phyloP scores from a whole-genome alignment of 768 basidiomycete species.

The Leucosporidium yakuticum region DNA sequence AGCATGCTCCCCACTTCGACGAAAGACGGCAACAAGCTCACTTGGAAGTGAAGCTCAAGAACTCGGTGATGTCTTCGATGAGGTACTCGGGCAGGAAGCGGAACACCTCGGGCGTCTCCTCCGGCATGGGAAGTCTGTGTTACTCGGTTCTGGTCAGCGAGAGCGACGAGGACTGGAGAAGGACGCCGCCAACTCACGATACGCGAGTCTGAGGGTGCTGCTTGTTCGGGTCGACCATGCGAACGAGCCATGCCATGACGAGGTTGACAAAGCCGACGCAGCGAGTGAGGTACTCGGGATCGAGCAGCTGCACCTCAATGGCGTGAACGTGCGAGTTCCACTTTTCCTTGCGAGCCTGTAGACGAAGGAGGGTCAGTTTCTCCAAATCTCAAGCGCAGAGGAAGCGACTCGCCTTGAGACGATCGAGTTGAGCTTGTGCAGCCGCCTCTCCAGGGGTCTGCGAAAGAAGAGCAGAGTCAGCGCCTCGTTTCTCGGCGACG shows the following conservation, averaged over 20 bases:
- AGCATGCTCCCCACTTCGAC: background rate
- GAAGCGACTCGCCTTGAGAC: constrained; percentile 58
- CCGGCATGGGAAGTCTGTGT: constrained; percentile 72
- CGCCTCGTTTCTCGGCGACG: constrained; percentile 11
- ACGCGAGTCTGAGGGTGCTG: constrained; percentile 64
- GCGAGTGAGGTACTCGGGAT: constrained; percentile 50
- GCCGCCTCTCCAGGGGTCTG: constrained; percentile 69
- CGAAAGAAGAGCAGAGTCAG: background rate
- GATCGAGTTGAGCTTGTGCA: constrained; percentile 67
- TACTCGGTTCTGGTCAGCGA: constrained; percentile 8
- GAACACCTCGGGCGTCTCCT: constrained; percentile 78
- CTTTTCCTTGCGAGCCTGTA: background rate
- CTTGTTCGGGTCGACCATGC: constrained; percentile 75
- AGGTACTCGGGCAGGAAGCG: constrained; percentile 87
- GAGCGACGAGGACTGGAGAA: background rate
- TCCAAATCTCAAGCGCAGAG: background rate
- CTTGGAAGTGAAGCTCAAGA: constrained; percentile 75
- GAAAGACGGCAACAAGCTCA: constrained; percentile 44
- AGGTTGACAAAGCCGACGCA: constrained; percentile 67
- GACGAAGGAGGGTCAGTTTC: background rate
- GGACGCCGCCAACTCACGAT: constrained; percentile 51
- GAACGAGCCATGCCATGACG: constrained; percentile 86
- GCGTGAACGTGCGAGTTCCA: constrained; percentile 51
- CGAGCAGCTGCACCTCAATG: constrained; percentile 75
- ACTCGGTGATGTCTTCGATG: constrained; percentile 87